Conservation (phyloP, 192 early-diverging fungal species). For the Backusella westeae region DNA sequence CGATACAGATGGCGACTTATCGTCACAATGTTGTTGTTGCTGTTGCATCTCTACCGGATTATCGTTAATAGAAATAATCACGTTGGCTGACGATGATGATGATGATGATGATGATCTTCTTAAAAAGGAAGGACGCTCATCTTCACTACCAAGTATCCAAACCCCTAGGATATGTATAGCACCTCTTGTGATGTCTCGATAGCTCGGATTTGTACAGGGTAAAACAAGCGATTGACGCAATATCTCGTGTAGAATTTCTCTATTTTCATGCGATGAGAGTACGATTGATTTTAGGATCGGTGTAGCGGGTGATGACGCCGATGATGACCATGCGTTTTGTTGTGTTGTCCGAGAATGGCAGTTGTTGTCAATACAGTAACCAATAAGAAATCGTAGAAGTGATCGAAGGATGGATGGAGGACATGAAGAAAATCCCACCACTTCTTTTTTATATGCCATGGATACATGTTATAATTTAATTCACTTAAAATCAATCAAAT, state of each 20-base stretch:
- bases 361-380: constrained; percentile 61
- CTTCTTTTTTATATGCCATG: not conserved
- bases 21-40: not conserved
- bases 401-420: constrained; percentile 65
- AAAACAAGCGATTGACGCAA: constrained; percentile 65
- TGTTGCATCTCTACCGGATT: not conserved
- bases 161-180: constrained; percentile 64
- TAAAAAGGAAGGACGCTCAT: constrained; percentile 69
- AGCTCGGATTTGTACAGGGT: constrained; percentile 49
- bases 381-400: constrained; percentile 65
- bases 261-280: constrained; percentile 51
- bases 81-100: constrained; percentile 1
- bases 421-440: constrained; percentile 64
- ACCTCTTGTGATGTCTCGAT: constrained; percentile 63
- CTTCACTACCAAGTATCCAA: constrained; percentile 65
- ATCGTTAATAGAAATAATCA: constrained; percentile 6
- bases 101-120: constrained; percentile 28
- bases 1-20: not conserved
- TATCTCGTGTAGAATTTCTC: constrained; percentile 79
- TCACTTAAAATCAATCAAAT: not conserved
- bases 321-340: constrained; percentile 27
- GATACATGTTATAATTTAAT: not conserved
- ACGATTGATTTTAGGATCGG: constrained; percentile 63
- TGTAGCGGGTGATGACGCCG: constrained; percentile 53
- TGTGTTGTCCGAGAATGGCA: constrained; percentile 29